Percentiles rank a stretch among this genome's conserved stretches.
Conservation (phyloP, 306 rosid species). For the Bauhinia variegata region DNA sequence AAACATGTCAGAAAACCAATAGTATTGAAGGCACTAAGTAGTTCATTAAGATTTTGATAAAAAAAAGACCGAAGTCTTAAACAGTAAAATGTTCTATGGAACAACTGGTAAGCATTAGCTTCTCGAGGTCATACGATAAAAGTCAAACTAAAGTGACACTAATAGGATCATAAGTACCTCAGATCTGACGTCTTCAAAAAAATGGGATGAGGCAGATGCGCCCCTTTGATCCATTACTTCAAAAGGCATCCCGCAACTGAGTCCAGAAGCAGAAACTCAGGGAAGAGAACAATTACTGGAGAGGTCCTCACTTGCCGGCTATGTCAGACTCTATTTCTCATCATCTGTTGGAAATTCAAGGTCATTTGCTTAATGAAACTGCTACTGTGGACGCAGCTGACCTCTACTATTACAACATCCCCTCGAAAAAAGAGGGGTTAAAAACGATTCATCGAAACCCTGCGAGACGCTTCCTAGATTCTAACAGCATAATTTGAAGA, state of each 20-base stretch:
- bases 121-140: conserved; percentile 4
- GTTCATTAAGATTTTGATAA: conserved; percentile 3
- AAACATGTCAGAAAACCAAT: conserved; percentile 25
- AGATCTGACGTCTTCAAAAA: conserved; percentile 61
- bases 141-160: conserved; percentile 4
- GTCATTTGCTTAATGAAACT: conserved; percentile 28
- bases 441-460: conserved; percentile 15
- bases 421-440: background rate
- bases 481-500: conserved; percentile 27
- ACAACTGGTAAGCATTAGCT: background rate
- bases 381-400: conserved; percentile 9
- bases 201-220: conserved; percentile 61
- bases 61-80: conserved; percentile 7
- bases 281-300: conserved; percentile 25
- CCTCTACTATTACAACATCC: background rate
- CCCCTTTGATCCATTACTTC: conserved; percentile 71
- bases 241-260: conserved; percentile 70
- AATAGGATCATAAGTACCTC: conserved; percentile 50
- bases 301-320: conserved; percentile 39
- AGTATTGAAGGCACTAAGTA: conserved; percentile 13
- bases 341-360: conserved; percentile 46
- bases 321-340: conserved; percentile 28
- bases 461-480: conserved; percentile 10
- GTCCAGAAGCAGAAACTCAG: conserved; percentile 38
- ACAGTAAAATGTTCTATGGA: conserved; percentile 11